These are phyloP conservation scores for Teunomyces cretensis DNA, from an alignment of 805 yeast genomes.

Conservation along the genomic window DNA sequence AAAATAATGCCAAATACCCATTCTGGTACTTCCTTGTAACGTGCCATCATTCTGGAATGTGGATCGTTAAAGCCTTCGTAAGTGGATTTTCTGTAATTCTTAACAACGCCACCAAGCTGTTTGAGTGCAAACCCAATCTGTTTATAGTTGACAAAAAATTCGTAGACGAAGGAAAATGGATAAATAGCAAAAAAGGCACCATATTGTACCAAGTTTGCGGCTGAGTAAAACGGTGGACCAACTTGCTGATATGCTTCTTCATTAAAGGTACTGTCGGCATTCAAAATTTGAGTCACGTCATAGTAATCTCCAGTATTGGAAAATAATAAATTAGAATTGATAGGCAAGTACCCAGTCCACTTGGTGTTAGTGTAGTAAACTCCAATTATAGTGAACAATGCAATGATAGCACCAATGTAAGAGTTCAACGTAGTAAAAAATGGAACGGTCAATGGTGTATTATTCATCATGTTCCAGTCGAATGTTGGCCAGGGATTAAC, in stretches of 20 bases:
- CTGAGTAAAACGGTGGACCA: conserved; percentile 33
- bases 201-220: conserved; percentile 26
- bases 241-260: conserved; percentile 18
- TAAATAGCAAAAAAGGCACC: conserved; percentile 29
- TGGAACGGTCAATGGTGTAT: conserved; percentile 18
- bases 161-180: conserved; percentile 20
- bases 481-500: conserved; percentile 53
- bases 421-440: conserved; percentile 20
- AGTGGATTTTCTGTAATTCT: conserved; percentile 6
- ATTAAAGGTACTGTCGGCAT: conserved; percentile 12
- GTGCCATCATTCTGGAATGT: conserved; percentile 29
- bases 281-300: conserved; percentile 10
- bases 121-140: conserved; percentile 2
- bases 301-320: conserved; percentile 22
- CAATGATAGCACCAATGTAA: conserved; percentile 22
- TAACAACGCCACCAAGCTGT: conserved; percentile 1
- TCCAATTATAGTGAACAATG: conserved; percentile 21
- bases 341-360: conserved; percentile 30
- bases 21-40: conserved; percentile 37
- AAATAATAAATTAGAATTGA: conserved; percentile 22
- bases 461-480: conserved; percentile 48
- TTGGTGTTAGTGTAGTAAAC: conserved; percentile 26
- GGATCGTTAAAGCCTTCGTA: conserved; percentile 22
- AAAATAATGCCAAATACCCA: conserved; percentile 28
- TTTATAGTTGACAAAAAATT: conserved; percentile 3